Conservation (phyloP, 768 basidiomycete genomes). For the Boletus sensibilis region DNA sequence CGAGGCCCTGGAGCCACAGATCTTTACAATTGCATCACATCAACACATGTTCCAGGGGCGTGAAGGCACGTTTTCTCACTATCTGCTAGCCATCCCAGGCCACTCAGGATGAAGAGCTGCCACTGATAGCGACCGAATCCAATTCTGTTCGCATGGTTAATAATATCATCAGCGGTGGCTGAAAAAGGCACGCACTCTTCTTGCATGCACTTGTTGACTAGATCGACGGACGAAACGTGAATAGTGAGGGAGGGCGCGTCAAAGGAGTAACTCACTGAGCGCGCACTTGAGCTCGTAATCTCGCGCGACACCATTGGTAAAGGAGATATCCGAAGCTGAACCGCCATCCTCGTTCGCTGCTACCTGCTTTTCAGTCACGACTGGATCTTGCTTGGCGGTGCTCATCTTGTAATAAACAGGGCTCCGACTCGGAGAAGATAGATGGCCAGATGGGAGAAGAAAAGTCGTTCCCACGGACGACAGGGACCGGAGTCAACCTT, state of each 20-base stretch:
- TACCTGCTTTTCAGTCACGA: constrained; percentile 18
- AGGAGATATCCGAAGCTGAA: constrained; percentile 1
- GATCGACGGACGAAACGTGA: not conserved
- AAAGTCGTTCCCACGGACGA: constrained; percentile 19
- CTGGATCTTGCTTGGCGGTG: not conserved
- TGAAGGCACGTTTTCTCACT: constrained; percentile 32
- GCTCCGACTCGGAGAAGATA: not conserved
- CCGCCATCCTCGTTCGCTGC: constrained; percentile 13
- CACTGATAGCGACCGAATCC: constrained; percentile 51
- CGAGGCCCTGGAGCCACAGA: constrained; percentile 47
- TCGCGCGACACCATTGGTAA: constrained; percentile 27
- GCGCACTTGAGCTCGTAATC: constrained; percentile 36
- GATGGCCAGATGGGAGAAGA: not conserved
- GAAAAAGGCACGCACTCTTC: constrained; percentile 37
- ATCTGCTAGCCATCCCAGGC: constrained; percentile 50
- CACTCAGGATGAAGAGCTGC: constrained; percentile 46
- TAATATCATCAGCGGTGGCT: constrained; percentile 1
- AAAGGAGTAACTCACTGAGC: constrained; percentile 23
- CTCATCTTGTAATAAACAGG: constrained; percentile 6
- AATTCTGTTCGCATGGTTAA: constrained; percentile 33
- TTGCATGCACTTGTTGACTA: constrained; percentile 48
- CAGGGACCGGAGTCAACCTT: not conserved
- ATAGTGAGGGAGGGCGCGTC: not conserved
- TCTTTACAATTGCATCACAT: constrained; percentile 11
- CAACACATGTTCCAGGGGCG: constrained; percentile 24